Evolutionary conservation across 345 rosid genomes (phyloP), one percentile per base, ranked within the genome.

Genomic region (Boechera retrofracta): DNA sequence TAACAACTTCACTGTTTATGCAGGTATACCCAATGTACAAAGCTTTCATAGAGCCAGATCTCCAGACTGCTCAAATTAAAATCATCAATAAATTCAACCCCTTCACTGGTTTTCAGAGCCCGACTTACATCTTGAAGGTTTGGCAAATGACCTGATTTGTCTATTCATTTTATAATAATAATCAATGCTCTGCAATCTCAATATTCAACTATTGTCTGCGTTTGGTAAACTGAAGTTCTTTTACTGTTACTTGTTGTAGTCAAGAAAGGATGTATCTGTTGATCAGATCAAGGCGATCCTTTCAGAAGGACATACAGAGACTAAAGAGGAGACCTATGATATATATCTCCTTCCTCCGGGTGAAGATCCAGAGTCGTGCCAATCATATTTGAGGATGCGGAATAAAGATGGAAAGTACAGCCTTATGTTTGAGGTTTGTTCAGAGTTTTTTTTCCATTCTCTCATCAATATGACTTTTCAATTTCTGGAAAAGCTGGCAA

Each of bases 21-120:
- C 85, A 96, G 99, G 98, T 96, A 42, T 96, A 91, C 83, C 97
- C 99, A 10, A 96, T 96, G 99, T 96, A 93, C 86, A 96, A 96
- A 82, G 99, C 99, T 80, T 96, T 87, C 78, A 96, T 93, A 26
- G 99, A 96, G 84, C 98, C 99, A 65, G 99, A 96, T 83, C 98
- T 96, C 69, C 88, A 89, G 86, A 96, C 97, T 51, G 99, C 98
- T 51, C 99, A 96, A 56, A 86, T 96, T 66, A 91, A 85, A 85
- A 93, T 96, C 71, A 83, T 82, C 64, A 96, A 96, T 86, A 96
- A 89, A 80, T 96, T 93, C 81, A 96, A 96, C 75, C 99, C 99
- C 12, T 93, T 96, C 84, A 79, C 92, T 10, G 98, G 99, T 80
- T 96, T 96, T 80, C 98, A 96, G 77, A 88, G 86, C 82, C 96